Conservation (phyloP, 768 basidiomycete genomes). For the Mycena galericulata region DNA sequence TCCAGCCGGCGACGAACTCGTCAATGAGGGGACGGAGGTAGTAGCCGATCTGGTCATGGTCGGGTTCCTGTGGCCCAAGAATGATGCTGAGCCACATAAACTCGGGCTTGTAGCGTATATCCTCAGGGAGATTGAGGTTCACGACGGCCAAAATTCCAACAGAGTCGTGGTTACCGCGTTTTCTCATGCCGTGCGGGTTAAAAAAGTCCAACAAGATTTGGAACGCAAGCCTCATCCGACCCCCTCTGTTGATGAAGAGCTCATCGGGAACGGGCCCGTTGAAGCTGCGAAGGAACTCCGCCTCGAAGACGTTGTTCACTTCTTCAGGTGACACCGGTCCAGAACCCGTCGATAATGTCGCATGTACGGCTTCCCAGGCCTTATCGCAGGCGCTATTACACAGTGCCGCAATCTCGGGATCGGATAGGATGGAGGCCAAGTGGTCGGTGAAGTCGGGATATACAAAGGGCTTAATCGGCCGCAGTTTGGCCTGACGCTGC, state of each 20-base stretch:
- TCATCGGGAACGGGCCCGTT: constrained; percentile 37
- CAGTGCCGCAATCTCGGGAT: constrained; percentile 29
- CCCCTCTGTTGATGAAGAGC: constrained; percentile 37
- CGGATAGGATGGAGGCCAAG: constrained; percentile 32
- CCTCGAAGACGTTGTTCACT: constrained; percentile 40
- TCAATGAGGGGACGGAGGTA: constrained; percentile 34
- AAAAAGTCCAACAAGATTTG: constrained; percentile 45
- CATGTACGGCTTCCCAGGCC: constrained; percentile 17
- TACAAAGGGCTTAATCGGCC: constrained; percentile 35
- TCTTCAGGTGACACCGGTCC: constrained; percentile 8
- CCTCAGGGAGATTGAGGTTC: constrained; percentile 44
- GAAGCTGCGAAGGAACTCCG: constrained; percentile 43
- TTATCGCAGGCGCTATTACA: constrained; percentile 34
- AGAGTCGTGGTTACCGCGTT: constrained; percentile 36
- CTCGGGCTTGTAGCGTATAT: constrained; percentile 43
- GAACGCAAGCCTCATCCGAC: constrained; percentile 37
- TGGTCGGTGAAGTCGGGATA: constrained; percentile 38
- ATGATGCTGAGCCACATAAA: constrained; percentile 46
- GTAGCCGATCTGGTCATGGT: neutral
- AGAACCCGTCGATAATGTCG: neutral
- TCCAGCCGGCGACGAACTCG: constrained; percentile 33
- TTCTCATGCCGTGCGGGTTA: constrained; percentile 40
- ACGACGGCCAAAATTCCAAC: constrained; percentile 43
- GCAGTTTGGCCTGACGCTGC: constrained; percentile 25
- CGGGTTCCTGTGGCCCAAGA: constrained; percentile 12